Evolutionary conservation across 495 filamentous ascomycete species (phyloP).

Genomic region (Delitschia confertaspora): DNA sequence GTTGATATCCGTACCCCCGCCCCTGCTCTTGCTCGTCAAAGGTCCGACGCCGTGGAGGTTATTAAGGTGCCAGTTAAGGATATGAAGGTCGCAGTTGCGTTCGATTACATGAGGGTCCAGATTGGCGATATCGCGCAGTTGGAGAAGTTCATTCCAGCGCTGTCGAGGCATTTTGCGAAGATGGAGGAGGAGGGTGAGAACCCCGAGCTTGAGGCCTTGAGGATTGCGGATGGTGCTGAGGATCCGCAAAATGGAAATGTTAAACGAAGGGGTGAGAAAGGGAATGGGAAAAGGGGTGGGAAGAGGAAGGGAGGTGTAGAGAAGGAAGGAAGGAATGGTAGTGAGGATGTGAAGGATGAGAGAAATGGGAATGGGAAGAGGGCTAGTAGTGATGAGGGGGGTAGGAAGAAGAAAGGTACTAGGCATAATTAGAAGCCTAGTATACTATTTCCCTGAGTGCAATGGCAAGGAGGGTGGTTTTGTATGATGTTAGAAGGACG

Average conservation of each 20-base stretch:
- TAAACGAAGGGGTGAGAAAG: too few species aligned
- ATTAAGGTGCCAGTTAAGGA: conserved; percentile 23
- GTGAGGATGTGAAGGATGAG: background rate
- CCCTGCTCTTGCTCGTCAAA: background rate
- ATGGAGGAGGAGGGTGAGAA: conserved; percentile 17
- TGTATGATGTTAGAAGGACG: too few species aligned
- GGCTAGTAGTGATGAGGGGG: conserved; percentile 8
- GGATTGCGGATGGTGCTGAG: too few species aligned
- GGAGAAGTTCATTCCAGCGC: conserved; percentile 61
- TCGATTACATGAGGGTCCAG: conserved; percentile 81
- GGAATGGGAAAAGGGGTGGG: conserved; percentile 18
- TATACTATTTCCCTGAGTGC: too few species aligned
- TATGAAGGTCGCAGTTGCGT: conserved; percentile 65
- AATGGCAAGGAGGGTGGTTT: too few species aligned
- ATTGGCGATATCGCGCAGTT: conserved; percentile 71
- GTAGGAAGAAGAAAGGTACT: conserved; percentile 14
- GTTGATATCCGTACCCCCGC: conserved; percentile 1
- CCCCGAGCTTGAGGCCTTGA: background rate
- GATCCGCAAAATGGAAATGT: too few species aligned
- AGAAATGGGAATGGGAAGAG: conserved; percentile 12
- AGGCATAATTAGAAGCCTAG: too few species aligned
- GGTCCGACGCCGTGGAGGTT: background rate
- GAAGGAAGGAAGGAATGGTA: too few species aligned
- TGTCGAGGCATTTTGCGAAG: conserved; percentile 57
- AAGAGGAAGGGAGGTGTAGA: conserved; percentile 32